Evolutionary conservation across 2,329 filamentous ascomycete genomes (phyloP).

Genomic region (Phyllosticta citriasiana): DNA sequence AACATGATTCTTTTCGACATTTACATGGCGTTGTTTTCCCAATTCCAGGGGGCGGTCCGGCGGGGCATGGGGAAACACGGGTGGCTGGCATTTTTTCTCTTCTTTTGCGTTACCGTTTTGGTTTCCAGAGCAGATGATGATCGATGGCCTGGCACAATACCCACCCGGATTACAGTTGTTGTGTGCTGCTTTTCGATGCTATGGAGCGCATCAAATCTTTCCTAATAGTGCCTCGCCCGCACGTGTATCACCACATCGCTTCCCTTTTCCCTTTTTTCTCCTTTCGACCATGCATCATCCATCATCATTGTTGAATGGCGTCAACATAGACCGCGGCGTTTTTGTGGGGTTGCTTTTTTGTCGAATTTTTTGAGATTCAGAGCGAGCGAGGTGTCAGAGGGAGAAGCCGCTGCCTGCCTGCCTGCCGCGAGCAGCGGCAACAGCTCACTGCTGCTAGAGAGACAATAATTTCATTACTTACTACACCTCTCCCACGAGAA

Average conservation of each 20-base stretch:
- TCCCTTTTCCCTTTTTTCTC: background rate
- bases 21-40: slow-evolving; percentile 9
- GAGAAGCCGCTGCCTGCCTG: too few species aligned
- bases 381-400: too few species aligned
- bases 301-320: too few species aligned
- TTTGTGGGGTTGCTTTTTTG: too few species aligned
- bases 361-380: too few species aligned
- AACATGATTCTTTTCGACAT: slow-evolving; percentile 6
- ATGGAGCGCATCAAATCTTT: background rate
- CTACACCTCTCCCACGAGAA: too few species aligned
- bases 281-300: too few species aligned
- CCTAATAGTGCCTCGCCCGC: background rate
- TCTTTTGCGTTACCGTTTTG: slow-evolving; percentile 1
- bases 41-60: background rate
- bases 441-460: too few species aligned
- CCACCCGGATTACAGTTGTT: background rate
- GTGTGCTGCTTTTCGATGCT: background rate
- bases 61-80: slow-evolving; percentile 2
- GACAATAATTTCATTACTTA: too few species aligned
- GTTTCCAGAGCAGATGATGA: background rate
- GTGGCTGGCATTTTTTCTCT: slow-evolving; percentile 6
- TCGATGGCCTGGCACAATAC: slow-evolving; percentile 2
- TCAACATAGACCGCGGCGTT: too few species aligned
- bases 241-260: background rate
- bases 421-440: too few species aligned